A percentile compares a stretch with the other conserved stretches of the same genome.
Evolutionary conservation across 208 protist species (phyloP).

Genomic region (Naegleria fowleri): DNA sequence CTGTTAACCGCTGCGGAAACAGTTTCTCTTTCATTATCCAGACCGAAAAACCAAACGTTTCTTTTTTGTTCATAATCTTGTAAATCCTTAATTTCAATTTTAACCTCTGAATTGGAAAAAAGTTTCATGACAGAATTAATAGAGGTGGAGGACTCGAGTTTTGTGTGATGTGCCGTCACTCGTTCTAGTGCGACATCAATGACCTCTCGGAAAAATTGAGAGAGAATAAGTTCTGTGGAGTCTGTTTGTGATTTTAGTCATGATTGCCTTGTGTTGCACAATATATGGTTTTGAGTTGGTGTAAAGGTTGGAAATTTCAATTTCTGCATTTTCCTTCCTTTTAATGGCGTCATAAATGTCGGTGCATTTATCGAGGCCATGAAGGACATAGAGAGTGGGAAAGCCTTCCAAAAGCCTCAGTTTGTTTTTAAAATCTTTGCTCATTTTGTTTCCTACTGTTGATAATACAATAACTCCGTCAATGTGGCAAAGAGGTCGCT

Average conservation of each 20-base stretch:
- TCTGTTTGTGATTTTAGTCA: not conserved
- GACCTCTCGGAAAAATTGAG: conserved; percentile 12
- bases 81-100: conserved; percentile 1
- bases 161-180: not conserved
- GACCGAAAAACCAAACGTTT: conserved; percentile 28
- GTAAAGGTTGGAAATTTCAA: not conserved
- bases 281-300: conserved; percentile 17
- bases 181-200: conserved; percentile 7
- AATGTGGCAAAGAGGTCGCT: not conserved
- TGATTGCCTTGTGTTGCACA: not conserved
- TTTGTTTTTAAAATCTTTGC: not conserved
- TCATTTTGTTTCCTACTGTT: not conserved
- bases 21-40: conserved; percentile 15
- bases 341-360: conserved; percentile 2
- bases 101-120: not conserved
- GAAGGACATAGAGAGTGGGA: not conserved
- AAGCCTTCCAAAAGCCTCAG: conserved; percentile 4
- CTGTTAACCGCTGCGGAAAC: not conserved
- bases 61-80: not conserved
- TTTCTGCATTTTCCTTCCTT: conserved; percentile 4
- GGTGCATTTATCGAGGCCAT: conserved; percentile 1
- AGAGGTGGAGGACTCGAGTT: not conserved
- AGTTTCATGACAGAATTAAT: not conserved
- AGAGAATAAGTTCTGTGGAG: not conserved
- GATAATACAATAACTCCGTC: conserved; percentile 13